A percentile compares a stretch with the other conserved stretches of the same genome.
These are phyloP conservation scores for Brasilioporus rufonigricans DNA, from an alignment of 768 basidiomycete species.

Conservation along the genomic window DNA sequence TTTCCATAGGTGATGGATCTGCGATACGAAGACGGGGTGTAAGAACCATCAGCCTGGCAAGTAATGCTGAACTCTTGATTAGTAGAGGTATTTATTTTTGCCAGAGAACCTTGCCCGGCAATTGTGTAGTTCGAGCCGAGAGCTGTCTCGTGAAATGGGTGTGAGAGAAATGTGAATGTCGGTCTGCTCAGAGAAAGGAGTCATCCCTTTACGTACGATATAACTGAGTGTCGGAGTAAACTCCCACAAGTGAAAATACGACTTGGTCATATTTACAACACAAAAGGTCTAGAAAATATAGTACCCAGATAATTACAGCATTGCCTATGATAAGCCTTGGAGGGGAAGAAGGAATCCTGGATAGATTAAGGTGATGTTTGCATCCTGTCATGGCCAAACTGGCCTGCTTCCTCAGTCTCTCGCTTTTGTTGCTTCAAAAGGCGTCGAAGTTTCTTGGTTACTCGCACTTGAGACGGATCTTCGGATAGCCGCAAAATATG, in stretches of 20 bases:
- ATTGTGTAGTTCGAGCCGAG: slow-evolving; percentile 14
- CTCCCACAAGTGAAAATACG: not conserved
- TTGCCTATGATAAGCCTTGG: slow-evolving; percentile 4
- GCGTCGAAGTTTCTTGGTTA: slow-evolving; percentile 38
- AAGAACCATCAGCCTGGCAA: slow-evolving; percentile 30
- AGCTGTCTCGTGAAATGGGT: slow-evolving; percentile 15
- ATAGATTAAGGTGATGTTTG: not conserved
- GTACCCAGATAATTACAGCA: slow-evolving; percentile 15
- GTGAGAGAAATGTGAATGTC: slow-evolving; percentile 21
- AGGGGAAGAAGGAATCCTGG: no score
- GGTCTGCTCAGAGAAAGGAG: slow-evolving; percentile 19
- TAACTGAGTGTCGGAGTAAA: slow-evolving; percentile 12
- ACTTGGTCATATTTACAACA: not conserved
- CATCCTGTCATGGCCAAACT: slow-evolving; percentile 1
- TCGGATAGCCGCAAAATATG: slow-evolving; percentile 45
- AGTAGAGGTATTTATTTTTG: slow-evolving; percentile 19
- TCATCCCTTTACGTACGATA: slow-evolving; percentile 24
- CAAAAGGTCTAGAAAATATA: slow-evolving; percentile 7
- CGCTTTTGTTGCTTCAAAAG: slow-evolving; percentile 37
- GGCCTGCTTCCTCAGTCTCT: slow-evolving; percentile 6
- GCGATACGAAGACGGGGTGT: slow-evolving; percentile 35
- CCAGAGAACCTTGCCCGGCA: slow-evolving; percentile 14
- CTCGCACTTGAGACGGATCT: slow-evolving; percentile 35
- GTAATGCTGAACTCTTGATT: slow-evolving; percentile 10
- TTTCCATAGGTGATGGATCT: slow-evolving; percentile 34